These are phyloP conservation scores for Fusarium kyushuense DNA, from an alignment of 2,329 filamentous ascomycete species.

Conservation along the genomic window DNA sequence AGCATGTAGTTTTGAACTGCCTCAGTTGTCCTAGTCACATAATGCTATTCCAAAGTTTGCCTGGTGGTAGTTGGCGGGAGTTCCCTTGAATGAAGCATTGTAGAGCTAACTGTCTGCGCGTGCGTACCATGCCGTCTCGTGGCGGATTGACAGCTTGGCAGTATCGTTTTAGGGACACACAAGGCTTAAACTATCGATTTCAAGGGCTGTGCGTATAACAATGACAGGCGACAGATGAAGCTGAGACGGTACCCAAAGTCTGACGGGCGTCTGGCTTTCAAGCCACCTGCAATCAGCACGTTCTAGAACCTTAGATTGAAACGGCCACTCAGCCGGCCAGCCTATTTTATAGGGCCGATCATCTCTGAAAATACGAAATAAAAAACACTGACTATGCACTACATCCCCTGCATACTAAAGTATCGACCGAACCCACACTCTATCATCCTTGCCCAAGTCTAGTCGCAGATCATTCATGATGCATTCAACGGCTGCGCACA, in stretches of 20 bases:
- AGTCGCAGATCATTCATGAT: background rate
- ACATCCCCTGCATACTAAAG: background rate
- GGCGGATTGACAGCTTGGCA: background rate
- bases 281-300: background rate
- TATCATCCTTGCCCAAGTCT: background rate
- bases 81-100: background rate
- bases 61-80: background rate
- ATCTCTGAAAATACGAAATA: background rate
- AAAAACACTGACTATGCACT: background rate
- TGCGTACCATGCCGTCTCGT: background rate
- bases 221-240: background rate
- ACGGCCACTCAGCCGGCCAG: background rate
- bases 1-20: background rate
- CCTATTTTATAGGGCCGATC: background rate
- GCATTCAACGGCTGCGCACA: background rate
- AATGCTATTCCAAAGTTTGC: background rate
- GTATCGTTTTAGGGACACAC: background rate
- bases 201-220: background rate
- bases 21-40: background rate
- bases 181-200: background rate
- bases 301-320: background rate
- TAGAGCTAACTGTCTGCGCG: background rate
- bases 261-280: background rate
- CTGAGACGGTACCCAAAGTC: background rate
- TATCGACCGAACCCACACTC: background rate